These are phyloP conservation scores for Sarocladium strictum DNA, from an alignment of 2,329 filamentous ascomycete species.

Conservation along the genomic window DNA sequence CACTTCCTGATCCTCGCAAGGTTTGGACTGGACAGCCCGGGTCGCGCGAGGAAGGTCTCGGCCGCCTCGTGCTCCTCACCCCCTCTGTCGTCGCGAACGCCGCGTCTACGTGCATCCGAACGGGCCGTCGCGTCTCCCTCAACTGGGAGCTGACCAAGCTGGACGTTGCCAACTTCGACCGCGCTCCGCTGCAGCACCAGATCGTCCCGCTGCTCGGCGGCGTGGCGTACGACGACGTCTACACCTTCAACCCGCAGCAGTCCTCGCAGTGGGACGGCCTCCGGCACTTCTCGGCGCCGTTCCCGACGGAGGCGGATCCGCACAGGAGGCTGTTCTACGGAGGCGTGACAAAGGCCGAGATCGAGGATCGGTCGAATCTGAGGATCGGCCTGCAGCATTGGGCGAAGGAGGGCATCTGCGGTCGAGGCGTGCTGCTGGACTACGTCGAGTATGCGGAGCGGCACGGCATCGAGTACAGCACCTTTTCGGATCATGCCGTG, in stretches of 20 bases:
- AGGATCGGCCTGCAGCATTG: conserved; percentile 43
- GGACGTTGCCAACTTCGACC: conserved; percentile 47
- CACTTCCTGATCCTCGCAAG: conserved; percentile 38
- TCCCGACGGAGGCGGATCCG: conserved; percentile 18
- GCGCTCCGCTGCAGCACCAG: conserved; percentile 43
- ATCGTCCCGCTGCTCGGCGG: conserved; percentile 42
- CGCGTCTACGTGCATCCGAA: conserved; percentile 43
- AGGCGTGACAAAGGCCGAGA: conserved; percentile 38
- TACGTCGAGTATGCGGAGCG: conserved; percentile 37
- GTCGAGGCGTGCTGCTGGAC: conserved; percentile 46
- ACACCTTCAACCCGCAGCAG: conserved; percentile 44
- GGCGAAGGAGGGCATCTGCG: conserved; percentile 40
- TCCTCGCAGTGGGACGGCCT: conserved; percentile 42
- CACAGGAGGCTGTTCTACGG: conserved; percentile 40
- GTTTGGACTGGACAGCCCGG: conserved; percentile 41
- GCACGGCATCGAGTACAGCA: conserved; percentile 29
- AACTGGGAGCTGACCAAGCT: conserved; percentile 51
- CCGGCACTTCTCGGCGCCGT: conserved; percentile 40
- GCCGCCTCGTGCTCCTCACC: conserved; percentile 44
- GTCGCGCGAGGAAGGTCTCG: conserved; percentile 45
- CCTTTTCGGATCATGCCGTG: conserved; percentile 34
- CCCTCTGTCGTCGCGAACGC: conserved; percentile 45
- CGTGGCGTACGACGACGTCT: conserved; percentile 42
- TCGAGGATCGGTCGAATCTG: conserved; percentile 33
- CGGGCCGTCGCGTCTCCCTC: conserved; percentile 44